phyloP scores from a whole-genome alignment of 1,284 basidiomycete species.

The Leccinum griseonigrum region DNA sequence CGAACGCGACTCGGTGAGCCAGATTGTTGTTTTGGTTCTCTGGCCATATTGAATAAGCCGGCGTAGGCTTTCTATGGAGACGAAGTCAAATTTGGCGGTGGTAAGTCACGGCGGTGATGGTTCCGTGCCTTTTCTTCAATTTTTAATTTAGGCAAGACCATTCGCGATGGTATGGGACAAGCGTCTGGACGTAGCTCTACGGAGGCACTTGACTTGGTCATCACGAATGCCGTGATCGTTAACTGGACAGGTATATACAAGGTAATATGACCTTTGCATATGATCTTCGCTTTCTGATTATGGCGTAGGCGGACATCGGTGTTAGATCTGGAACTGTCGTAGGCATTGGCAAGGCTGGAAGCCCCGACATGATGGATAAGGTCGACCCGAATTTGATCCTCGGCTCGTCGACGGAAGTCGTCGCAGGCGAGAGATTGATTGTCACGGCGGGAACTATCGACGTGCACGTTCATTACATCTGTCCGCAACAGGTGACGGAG shows the following conservation, averaged over 20 bases:
- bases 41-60: background rate
- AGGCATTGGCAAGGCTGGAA: constrained; percentile 96
- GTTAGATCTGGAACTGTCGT: constrained; percentile 82
- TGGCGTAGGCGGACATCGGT: constrained; percentile 88
- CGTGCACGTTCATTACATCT: constrained; percentile 92
- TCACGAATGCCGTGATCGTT: constrained; percentile 93
- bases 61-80: constrained; percentile 81
- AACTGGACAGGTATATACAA: constrained; percentile 98
- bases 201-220: constrained; percentile 85
- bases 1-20: constrained; percentile 77
- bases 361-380: constrained; percentile 90
- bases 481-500: constrained; percentile 83
- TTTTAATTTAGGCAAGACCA: constrained; percentile 67
- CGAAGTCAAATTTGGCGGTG: constrained; percentile 98
- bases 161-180: constrained; percentile 98
- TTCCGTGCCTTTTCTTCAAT: constrained; percentile 9
- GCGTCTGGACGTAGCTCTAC: constrained; percentile 68
- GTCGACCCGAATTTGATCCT: constrained; percentile 77
- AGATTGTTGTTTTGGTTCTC: background rate
- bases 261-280: constrained; percentile 37
- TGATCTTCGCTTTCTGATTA: background rate
- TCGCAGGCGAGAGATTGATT: constrained; percentile 94
- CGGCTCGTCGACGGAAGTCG: constrained; percentile 89
- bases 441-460: constrained; percentile 94
- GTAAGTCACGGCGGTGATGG: constrained; percentile 34